Evolutionary conservation across 495 filamentous ascomycete genomes (phyloP).

Genomic region (Xylaria scruposa): DNA sequence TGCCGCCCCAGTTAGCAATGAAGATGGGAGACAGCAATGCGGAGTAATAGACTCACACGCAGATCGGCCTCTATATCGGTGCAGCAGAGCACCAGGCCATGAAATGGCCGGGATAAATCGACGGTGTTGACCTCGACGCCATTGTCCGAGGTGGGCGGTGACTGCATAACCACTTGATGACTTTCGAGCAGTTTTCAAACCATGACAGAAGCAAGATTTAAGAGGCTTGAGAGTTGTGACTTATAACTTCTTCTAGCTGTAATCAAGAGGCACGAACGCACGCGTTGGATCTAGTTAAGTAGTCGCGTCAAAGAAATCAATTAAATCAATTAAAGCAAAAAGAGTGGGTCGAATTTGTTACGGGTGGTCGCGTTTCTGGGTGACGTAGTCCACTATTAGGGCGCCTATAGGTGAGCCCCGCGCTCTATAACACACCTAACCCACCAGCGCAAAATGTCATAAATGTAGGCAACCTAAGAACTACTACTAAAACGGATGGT

Average conservation of each 20-base stretch:
- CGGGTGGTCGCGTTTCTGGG: constrained; percentile 17
- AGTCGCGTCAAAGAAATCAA: constrained; percentile 20
- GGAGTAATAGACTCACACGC: constrained; percentile 63
- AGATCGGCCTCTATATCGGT: constrained; percentile 83
- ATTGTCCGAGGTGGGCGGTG: constrained; percentile 32
- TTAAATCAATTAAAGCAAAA: background rate
- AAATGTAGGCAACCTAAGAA: too few relatives aligned
- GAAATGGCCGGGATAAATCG: constrained; percentile 68
- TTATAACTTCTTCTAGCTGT: background rate
- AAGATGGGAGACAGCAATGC: background rate
- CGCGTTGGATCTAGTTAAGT: background rate
- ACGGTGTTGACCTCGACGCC: constrained; percentile 49
- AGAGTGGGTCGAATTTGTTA: background rate
- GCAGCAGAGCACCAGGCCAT: constrained; percentile 87
- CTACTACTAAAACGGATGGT: too few relatives aligned
- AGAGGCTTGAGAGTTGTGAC: background rate
- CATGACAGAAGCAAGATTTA: background rate
- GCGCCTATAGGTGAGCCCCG: background rate
- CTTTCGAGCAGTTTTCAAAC: background rate
- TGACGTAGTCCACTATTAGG: constrained; percentile 1
- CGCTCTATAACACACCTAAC: background rate
- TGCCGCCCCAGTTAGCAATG: constrained; percentile 8
- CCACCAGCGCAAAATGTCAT: too few relatives aligned
- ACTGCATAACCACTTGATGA: constrained; percentile 28
- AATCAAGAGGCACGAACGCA: background rate